Evolutionary conservation across 2,329 filamentous ascomycete species (phyloP).

Genomic region (Salinomyces thailandicus): DNA sequence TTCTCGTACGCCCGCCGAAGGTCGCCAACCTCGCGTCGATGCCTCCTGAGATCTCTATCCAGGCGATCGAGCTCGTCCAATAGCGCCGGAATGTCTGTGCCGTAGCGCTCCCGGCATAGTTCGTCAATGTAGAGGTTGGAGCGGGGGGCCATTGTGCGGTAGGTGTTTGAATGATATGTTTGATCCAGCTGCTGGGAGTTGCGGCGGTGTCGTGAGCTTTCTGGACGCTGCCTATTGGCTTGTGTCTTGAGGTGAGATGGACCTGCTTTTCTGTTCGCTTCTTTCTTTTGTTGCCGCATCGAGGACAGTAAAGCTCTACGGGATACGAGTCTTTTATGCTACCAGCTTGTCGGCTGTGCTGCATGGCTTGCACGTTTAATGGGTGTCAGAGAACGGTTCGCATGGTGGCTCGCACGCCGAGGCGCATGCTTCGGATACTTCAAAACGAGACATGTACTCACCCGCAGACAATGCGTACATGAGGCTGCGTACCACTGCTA

Average conservation of each 20-base stretch:
- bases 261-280: not conserved
- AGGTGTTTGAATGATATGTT: not conserved
- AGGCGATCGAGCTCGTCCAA: conserved; percentile 8
- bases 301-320: not conserved
- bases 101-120: conserved; percentile 10
- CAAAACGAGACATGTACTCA: not conserved
- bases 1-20: conserved; percentile 7
- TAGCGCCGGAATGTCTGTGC: conserved; percentile 13
- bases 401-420: not conserved
- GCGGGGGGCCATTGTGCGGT: not conserved
- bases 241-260: not conserved
- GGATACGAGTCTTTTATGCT: not conserved
- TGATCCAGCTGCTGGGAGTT: not conserved
- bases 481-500: too few relatives aligned
- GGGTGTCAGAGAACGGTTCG: not conserved
- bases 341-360: not conserved
- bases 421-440: not conserved
- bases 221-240: not conserved
- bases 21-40: conserved; percentile 2
- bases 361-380: not conserved
- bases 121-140: conserved; percentile 7
- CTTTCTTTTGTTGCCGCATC: not conserved
- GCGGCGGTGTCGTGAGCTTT: not conserved
- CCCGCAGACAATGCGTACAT: too few relatives aligned
- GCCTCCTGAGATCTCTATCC: conserved; percentile 6